phyloP scores from a whole-genome alignment of 2,329 filamentous ascomycete species.

The Alternaria novae-zelandiae region DNA sequence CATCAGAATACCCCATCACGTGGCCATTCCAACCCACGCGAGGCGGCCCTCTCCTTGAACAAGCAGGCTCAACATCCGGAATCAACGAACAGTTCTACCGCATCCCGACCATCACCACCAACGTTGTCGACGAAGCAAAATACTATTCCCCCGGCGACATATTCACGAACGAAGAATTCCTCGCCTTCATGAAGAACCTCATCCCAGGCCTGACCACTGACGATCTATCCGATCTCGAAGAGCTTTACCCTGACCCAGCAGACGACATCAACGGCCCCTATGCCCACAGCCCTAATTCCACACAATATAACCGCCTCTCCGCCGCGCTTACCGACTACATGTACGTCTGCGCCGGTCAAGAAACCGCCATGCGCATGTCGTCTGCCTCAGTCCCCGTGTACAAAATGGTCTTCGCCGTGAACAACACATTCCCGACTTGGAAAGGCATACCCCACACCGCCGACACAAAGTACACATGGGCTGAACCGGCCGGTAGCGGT shows the following conservation, averaged over 20 bases:
- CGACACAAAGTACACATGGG: conserved; percentile 52
- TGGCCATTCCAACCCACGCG: conserved; percentile 57
- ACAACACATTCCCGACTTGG: conserved; percentile 31
- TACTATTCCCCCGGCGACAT: conserved; percentile 34
- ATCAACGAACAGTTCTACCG: conserved; percentile 31
- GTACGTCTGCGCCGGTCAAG: conserved; percentile 55
- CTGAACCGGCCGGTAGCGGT: conserved; percentile 57
- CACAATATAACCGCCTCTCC: conserved; percentile 53
- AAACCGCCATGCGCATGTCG: conserved; percentile 52
- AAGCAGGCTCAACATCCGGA: conserved; percentile 48
- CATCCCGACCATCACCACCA: conserved; percentile 34
- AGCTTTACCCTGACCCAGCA: conserved; percentile 33
- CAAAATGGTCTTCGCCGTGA: conserved; percentile 27
- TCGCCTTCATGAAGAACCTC: conserved; percentile 35
- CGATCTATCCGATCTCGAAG: conserved; percentile 28
- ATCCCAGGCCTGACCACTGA: conserved; percentile 22
- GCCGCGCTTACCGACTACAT: conserved; percentile 54
- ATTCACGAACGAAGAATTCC: conserved; percentile 41
- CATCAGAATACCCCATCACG: conserved; percentile 47
- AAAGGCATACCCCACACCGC: conserved; percentile 32
- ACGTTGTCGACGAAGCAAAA: conserved; percentile 45
- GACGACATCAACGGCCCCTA: conserved; percentile 38
- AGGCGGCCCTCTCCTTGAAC: conserved; percentile 53
- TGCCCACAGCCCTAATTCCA: conserved; percentile 51
- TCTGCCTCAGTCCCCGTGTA: conserved; percentile 37